phyloP scores from a whole-genome alignment of 768 basidiomycete genomes.

The Trichaptum fuscoviolaceum region DNA sequence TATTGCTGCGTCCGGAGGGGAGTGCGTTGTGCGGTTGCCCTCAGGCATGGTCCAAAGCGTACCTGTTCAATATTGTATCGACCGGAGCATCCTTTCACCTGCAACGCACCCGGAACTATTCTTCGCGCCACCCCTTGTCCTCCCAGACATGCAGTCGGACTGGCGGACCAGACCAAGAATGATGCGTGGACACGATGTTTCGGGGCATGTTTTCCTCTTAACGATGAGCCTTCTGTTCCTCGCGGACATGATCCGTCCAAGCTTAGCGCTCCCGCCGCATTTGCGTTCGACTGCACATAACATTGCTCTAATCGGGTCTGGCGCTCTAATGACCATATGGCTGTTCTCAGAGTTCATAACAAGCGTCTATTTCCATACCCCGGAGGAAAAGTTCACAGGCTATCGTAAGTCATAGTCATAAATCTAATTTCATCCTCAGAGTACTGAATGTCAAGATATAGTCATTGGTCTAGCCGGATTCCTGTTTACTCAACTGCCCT shows the following conservation, averaged over 20 bases:
- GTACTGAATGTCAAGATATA: conserved; percentile 15
- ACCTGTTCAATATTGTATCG: conserved; percentile 53
- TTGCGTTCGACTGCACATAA: conserved; percentile 33
- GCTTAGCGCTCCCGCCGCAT: conserved; percentile 31
- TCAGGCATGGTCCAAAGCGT: conserved; percentile 47
- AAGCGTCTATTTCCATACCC: conserved; percentile 86
- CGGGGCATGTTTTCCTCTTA: conserved; percentile 89
- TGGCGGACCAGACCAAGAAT: conserved; percentile 45
- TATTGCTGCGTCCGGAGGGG: conserved; percentile 60
- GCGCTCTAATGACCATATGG: conserved; percentile 56
- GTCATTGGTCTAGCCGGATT: conserved; percentile 35
- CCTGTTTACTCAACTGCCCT: conserved; percentile 25
- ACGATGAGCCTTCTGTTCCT: conserved; percentile 76
- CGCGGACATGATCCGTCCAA: conserved; percentile 62
- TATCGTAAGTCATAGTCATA: conserved; percentile 59
- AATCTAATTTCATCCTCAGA: background rate
- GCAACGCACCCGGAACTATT: conserved; percentile 63
- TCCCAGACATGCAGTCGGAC: conserved; percentile 24
- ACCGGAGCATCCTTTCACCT: conserved; percentile 46
- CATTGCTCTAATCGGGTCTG: conserved; percentile 40
- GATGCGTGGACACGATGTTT: conserved; percentile 84
- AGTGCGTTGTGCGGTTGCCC: conserved; percentile 66
- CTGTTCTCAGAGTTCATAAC: conserved; percentile 75
- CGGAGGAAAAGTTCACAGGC: conserved; percentile 82
- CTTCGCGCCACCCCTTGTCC: conserved; percentile 28